Conservation (phyloP, 768 basidiomycete species). For the Mycena sanguinolenta region DNA sequence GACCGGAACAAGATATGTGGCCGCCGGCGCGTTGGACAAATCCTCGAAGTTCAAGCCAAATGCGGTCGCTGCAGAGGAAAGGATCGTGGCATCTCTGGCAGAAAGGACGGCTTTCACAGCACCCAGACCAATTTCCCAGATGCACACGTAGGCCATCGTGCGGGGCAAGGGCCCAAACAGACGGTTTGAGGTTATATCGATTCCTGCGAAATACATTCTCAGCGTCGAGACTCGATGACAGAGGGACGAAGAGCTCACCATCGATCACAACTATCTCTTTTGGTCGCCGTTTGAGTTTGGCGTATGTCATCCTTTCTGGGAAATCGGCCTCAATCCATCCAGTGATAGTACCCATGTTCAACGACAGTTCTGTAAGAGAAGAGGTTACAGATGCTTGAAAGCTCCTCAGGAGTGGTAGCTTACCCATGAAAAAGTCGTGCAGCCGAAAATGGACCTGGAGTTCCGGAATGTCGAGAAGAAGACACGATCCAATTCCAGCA, state of each 20-base stretch:
- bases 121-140: slow-evolving; percentile 92
- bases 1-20: slow-evolving; percentile 68
- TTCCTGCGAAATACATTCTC: slow-evolving; percentile 57
- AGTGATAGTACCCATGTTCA: slow-evolving; percentile 76
- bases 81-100: slow-evolving; percentile 62
- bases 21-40: slow-evolving; percentile 83
- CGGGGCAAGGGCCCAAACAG: slow-evolving; percentile 91
- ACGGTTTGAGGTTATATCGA: slow-evolving; percentile 86
- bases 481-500: slow-evolving; percentile 62
- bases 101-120: slow-evolving; percentile 68
- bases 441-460: slow-evolving; percentile 82
- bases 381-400: slow-evolving; percentile 13
- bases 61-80: slow-evolving; percentile 66
- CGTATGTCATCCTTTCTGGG: slow-evolving; percentile 55
- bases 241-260: slow-evolving; percentile 44
- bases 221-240: not conserved
- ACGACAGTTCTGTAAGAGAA: slow-evolving; percentile 72
- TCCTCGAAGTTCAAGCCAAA: slow-evolving; percentile 84
- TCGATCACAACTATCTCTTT: slow-evolving; percentile 64
- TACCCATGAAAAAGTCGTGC: slow-evolving; percentile 93
- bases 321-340: slow-evolving; percentile 65
- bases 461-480: slow-evolving; percentile 73
- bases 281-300: slow-evolving; percentile 34
- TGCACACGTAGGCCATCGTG: slow-evolving; percentile 88
- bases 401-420: slow-evolving; percentile 5